A percentile compares a stretch with the other conserved stretches of the same genome.
Conservation (phyloP, 2,329 filamentous ascomycete genomes). For the Colletotrichum sp. region DNA sequence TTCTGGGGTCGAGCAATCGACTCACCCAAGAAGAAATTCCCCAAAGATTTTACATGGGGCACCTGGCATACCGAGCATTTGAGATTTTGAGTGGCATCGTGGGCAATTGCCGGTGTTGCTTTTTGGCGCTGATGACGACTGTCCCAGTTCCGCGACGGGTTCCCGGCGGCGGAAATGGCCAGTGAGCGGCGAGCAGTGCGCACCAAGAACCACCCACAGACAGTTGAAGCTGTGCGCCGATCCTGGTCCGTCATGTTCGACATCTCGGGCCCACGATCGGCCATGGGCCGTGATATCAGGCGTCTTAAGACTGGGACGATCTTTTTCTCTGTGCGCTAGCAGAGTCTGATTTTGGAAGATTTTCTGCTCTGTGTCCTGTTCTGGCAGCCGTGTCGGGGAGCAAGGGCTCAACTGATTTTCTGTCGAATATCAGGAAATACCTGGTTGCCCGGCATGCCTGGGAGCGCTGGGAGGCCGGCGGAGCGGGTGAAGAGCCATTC, state of each 20-base stretch:
- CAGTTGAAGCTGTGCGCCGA: slow-evolving; percentile 17
- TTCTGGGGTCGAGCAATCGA: slow-evolving; percentile 5
- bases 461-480: neutral
- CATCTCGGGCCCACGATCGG: slow-evolving; percentile 9
- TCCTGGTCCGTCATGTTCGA: slow-evolving; percentile 12
- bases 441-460: neutral
- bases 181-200: slow-evolving; percentile 1
- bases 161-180: neutral
- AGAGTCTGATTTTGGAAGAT: neutral
- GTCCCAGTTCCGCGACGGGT: neutral
- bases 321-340: neutral
- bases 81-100: neutral
- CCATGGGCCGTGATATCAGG: slow-evolving; percentile 1
- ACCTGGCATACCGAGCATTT: neutral
- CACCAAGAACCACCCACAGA: slow-evolving; percentile 13
- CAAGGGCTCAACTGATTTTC: neutral
- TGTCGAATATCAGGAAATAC: neutral
- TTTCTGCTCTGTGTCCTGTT: neutral
- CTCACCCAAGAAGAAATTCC: neutral
- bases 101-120: slow-evolving; percentile 2
- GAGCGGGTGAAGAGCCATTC: neutral
- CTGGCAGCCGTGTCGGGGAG: neutral
- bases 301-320: neutral
- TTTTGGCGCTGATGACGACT: slow-evolving; percentile 5
- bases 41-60: neutral